Base-by-base conservation (phyloP, 345 rosid genomes). In the Camelina sativa region DNA sequence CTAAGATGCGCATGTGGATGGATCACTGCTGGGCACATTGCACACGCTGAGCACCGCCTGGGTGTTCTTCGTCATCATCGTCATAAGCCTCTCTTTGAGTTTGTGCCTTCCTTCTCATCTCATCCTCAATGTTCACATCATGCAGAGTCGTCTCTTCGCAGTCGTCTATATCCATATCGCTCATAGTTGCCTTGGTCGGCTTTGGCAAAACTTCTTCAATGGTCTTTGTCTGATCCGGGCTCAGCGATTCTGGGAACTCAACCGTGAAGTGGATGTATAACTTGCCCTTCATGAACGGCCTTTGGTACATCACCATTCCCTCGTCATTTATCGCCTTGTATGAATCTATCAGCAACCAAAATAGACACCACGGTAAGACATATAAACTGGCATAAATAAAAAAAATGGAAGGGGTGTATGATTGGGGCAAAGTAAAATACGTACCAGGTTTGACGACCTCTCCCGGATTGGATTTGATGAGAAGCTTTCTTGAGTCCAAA, bases 241-340 rank as follows among this genome's bases (percentile, higher is more conserved):
- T 79, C 47, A 94, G 78, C 1, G 86, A 85, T n/a, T 91, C 97
- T 0, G 98, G 98, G 85, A 94, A 91, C n/a, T 90, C 98, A 0
- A 91, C 92, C 0, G 81, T 80, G 84, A 94, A 94, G 78, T 91
- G 96, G 64, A 90, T 82, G 82, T 90, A 90, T 3, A 94, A 80
- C 75, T 89, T 91, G n/a, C 97, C 98, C 84, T 88, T 91, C 89
- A 90, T 87, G 88, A 94, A 90, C 4, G 96, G 84, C 76, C 85
- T 86, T 74, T 79, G 91, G 86, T 87, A 82, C 53, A 86, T 53
- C 0, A 95, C 93, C 98, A 94, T 91, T 2, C 98, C 98, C 86
- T 94, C 98, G 0, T 94, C 96, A 3, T 85, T 84, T 46, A 94
- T 88, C 8, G 93, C 95, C 87, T 89, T 90, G 74, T 59, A 89